A percentile compares a stretch with the other conserved stretches of the same genome.
Conservation (phyloP, 2,329 filamentous ascomycete species). For the Mycocentrospora acerina region DNA sequence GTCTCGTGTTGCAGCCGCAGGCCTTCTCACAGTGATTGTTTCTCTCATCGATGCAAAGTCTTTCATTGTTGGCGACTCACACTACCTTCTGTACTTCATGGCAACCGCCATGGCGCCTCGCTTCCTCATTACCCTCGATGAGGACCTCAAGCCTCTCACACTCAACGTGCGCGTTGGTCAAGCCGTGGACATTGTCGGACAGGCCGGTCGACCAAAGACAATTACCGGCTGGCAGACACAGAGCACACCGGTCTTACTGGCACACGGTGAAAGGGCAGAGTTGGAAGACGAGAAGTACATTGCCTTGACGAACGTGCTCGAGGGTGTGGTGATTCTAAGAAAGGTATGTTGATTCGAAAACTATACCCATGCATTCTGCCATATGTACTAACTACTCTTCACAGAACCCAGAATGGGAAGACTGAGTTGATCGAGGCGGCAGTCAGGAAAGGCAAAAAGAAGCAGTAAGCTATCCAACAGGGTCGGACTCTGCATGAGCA, state of each 20-base stretch:
- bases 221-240: constrained; percentile 99
- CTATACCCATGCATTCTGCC: background rate
- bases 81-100: constrained; percentile 97
- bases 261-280: constrained; percentile 94
- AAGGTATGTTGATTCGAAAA: constrained; percentile 66
- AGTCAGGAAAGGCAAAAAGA: constrained; percentile 1
- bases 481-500: constrained; percentile 15
- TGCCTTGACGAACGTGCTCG: constrained; percentile 83
- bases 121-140: constrained; percentile 94
- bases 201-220: constrained; percentile 95
- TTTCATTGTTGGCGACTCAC: constrained; percentile 69
- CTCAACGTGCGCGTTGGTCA: constrained; percentile 97
- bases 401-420: constrained; percentile 51
- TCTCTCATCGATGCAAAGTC: constrained; percentile 95
- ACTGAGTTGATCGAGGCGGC: constrained; percentile 27
- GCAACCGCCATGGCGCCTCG: constrained; percentile 95
- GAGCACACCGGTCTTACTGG: constrained; percentile 93
- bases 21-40: constrained; percentile 84
- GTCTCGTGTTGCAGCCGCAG: constrained; percentile 85
- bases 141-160: constrained; percentile 88
- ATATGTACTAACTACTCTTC: constrained; percentile 12
- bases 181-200: constrained; percentile 95
- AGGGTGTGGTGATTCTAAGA: constrained; percentile 92
- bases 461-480: constrained; percentile 6
- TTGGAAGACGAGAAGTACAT: constrained; percentile 98